Evolutionary conservation across 1,284 basidiomycete species (phyloP).

Genomic region (Marasmius oreades): DNA sequence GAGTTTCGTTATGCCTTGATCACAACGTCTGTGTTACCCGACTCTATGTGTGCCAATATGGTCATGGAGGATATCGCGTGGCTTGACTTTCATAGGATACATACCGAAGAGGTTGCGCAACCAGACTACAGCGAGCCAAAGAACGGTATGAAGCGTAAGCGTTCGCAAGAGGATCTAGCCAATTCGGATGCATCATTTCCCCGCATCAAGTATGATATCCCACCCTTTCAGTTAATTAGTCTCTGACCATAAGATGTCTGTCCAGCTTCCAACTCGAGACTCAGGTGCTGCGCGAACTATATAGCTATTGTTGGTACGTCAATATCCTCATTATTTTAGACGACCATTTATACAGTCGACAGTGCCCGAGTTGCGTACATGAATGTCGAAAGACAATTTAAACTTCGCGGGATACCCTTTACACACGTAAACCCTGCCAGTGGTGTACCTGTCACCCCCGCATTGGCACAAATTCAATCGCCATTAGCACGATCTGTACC

Average conservation of each 20-base stretch:
- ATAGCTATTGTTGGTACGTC: slow-evolving; percentile 76
- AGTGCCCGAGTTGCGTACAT: slow-evolving; percentile 90
- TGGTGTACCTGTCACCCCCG: slow-evolving; percentile 37
- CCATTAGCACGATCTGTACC: slow-evolving; percentile 73
- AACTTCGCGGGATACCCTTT: slow-evolving; percentile 76
- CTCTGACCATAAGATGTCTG: slow-evolving; percentile 6
- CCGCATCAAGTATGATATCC: slow-evolving; percentile 6
- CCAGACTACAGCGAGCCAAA: slow-evolving; percentile 21
- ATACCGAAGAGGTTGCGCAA: slow-evolving; percentile 33
- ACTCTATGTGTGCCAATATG: slow-evolving; percentile 53
- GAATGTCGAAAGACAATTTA: slow-evolving; percentile 86
- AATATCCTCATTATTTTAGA: not conserved
- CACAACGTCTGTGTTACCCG: slow-evolving; percentile 47
- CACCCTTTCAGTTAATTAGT: not conserved
- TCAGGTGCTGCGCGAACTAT: slow-evolving; percentile 67
- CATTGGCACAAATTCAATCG: slow-evolving; percentile 57
- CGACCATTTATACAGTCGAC: slow-evolving; percentile 2
- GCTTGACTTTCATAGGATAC: slow-evolving; percentile 66
- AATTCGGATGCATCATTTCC: slow-evolving; percentile 4
- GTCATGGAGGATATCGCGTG: slow-evolving; percentile 75
- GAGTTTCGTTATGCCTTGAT: slow-evolving; percentile 77
- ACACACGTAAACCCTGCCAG: slow-evolving; percentile 65
- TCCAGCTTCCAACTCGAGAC: slow-evolving; percentile 66
- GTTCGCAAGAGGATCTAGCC: slow-evolving; percentile 23
- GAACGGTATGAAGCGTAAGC: slow-evolving; percentile 34